Conservation (phyloP, 352 stramenopile genomes). For the Globisporangium sylvaticum region DNA sequence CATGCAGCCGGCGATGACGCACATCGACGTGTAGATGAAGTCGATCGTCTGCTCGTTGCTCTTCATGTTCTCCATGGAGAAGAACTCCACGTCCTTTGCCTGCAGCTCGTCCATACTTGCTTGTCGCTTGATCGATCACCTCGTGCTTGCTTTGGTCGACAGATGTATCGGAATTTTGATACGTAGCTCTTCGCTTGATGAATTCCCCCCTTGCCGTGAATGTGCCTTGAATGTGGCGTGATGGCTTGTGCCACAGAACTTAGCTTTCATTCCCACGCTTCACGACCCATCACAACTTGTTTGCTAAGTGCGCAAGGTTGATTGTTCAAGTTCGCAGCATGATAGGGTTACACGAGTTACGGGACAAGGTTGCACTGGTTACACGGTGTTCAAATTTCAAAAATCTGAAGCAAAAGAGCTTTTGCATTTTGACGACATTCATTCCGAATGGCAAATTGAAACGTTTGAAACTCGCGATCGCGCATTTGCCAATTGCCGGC, state of each 20-base stretch:
- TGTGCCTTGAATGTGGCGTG: background rate
- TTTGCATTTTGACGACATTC: background rate
- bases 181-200: background rate
- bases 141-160: background rate
- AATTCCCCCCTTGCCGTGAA: background rate
- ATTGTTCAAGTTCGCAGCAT: too few relatives aligned
- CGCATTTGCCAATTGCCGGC: slow-evolving; percentile 4
- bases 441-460: background rate
- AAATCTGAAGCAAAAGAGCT: background rate
- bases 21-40: slow-evolving; percentile 82
- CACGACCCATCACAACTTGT: background rate
- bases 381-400: slow-evolving; percentile 6
- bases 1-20: slow-evolving; percentile 77
- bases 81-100: slow-evolving; percentile 79
- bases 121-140: background rate
- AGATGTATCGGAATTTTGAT: background rate
- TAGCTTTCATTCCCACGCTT: background rate
- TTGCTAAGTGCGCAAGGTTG: background rate
- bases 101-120: slow-evolving; percentile 55
- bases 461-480: slow-evolving; percentile 10
- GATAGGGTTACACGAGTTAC: too few relatives aligned
- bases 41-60: slow-evolving; percentile 76
- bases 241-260: background rate
- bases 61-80: slow-evolving; percentile 87
- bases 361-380: background rate